Conservation (phyloP, 176 grass and related monocot species). For the Phragmites australis region DNA sequence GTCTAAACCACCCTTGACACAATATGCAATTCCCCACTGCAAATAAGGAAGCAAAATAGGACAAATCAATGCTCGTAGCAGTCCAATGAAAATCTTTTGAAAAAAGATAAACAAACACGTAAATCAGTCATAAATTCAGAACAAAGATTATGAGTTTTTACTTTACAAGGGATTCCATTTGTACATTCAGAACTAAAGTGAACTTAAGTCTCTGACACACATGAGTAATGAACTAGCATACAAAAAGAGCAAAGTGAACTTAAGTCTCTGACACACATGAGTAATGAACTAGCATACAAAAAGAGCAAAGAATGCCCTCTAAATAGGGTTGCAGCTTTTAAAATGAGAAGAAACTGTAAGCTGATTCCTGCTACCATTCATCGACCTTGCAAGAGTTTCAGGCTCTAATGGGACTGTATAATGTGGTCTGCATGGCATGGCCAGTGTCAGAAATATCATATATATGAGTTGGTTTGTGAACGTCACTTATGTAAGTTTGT, state of each 20-base stretch:
- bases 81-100: too few species aligned
- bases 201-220: not conserved
- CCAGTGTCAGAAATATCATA: not conserved
- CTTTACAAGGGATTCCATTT: not conserved
- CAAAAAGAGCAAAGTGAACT: not conserved
- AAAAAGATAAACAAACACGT: too few species aligned
- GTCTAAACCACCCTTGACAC: slow-evolving; percentile 68
- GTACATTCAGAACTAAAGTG: not conserved
- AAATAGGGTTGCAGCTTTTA: not conserved
- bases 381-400: slow-evolving; percentile 2
- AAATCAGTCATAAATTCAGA: not conserved
- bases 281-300: not conserved
- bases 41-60: slow-evolving; percentile 2
- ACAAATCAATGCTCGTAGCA: not conserved
- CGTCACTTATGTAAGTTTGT: too few species aligned
- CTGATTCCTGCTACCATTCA: not conserved
- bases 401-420: not conserved
- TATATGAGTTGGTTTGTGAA: too few species aligned
- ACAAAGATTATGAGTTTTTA: not conserved
- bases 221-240: not conserved
- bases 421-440: not conserved
- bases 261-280: not conserved
- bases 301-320: not conserved
- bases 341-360: not conserved
- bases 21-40: slow-evolving; percentile 96